Evolutionary conservation across 495 filamentous ascomycete species (phyloP).

Genomic region (Emericellopsis terricola): DNA sequence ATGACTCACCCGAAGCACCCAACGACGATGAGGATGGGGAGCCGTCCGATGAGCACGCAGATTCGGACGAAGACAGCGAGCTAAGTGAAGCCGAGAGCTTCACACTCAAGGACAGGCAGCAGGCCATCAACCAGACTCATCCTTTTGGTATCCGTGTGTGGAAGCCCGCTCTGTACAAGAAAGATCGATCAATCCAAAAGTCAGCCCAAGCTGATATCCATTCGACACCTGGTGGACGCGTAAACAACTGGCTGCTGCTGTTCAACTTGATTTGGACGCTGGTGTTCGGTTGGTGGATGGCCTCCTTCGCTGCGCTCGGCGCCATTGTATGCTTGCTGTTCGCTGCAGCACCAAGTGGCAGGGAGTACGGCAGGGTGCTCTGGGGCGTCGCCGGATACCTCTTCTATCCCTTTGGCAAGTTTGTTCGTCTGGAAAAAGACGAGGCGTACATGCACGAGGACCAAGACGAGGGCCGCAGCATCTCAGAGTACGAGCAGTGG

Average conservation of each 20-base stretch:
- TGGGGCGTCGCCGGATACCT: slow-evolving; percentile 73
- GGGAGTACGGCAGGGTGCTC: slow-evolving; percentile 75
- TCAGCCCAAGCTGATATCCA: slow-evolving; percentile 95
- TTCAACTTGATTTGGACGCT: slow-evolving; percentile 86
- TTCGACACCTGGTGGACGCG: slow-evolving; percentile 76
- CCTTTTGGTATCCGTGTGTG: slow-evolving; percentile 97
- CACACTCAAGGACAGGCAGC: slow-evolving; percentile 79
- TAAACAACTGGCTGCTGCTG: slow-evolving; percentile 63
- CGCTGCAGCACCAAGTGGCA: slow-evolving; percentile 56
- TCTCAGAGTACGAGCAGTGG: slow-evolving; percentile 99
- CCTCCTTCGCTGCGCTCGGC: slow-evolving; percentile 51
- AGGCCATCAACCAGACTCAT: slow-evolving; percentile 97
- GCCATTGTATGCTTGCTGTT: slow-evolving; percentile 65
- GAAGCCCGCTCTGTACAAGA: slow-evolving; percentile 98
- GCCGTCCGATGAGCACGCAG: slow-evolving; percentile 14
- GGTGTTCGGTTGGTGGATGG: slow-evolving; percentile 96
- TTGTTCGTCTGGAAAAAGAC: slow-evolving; percentile 80
- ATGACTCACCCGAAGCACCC: no score
- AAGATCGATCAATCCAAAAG: slow-evolving; percentile 86
- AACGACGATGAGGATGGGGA: slow-evolving; percentile 15
- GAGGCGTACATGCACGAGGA: slow-evolving; percentile 93
- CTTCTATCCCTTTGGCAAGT: slow-evolving; percentile 92
- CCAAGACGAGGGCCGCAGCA: slow-evolving; percentile 95
- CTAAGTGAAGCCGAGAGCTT: slow-evolving; percentile 70
- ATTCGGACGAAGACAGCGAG: slow-evolving; percentile 40